phyloP scores from a whole-genome alignment of 495 filamentous ascomycete genomes.

The Tuber melanosporum region DNA sequence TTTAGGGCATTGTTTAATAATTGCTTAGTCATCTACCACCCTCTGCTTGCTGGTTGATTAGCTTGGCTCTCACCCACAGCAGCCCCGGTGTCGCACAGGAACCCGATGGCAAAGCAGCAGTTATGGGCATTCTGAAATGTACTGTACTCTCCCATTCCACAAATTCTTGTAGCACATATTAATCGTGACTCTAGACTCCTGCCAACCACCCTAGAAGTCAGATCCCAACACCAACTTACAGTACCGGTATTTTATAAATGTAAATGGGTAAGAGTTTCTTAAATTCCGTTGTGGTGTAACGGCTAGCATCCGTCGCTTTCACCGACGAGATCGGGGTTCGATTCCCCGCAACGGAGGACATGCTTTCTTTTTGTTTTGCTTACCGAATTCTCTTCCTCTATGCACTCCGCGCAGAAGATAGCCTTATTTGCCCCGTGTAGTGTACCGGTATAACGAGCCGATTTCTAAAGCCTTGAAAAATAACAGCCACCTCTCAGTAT shows the following conservation, averaged over 20 bases:
- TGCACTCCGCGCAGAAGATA: neutral
- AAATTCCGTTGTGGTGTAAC: constrained; percentile 34
- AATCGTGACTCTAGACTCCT: neutral
- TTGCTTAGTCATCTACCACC: constrained; percentile 40
- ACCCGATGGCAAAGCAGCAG: too few relatives aligned
- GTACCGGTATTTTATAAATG: neutral
- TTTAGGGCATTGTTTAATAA: constrained; percentile 8
- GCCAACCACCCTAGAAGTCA: neutral
- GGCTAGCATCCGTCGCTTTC: constrained; percentile 39
- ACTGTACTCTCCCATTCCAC: too few relatives aligned
- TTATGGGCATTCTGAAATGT: neutral
- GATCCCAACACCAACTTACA: neutral
- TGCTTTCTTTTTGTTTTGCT: constrained; percentile 6
- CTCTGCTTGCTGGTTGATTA: neutral
- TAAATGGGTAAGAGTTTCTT: neutral
- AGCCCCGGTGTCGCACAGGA: constrained; percentile 44
- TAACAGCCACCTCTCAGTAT: neutral
- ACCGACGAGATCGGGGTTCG: constrained; percentile 41
- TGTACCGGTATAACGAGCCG: neutral
- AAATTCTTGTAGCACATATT: too few relatives aligned
- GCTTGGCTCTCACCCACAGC: constrained; percentile 50
- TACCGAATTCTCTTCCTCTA: neutral
- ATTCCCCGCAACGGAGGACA: constrained; percentile 35
- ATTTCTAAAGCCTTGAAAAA: neutral
- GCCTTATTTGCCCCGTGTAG: too few relatives aligned